Evolutionary conservation across 1,139 yeast genomes (phyloP).

Genomic region (Tardiomyces blankii): DNA sequence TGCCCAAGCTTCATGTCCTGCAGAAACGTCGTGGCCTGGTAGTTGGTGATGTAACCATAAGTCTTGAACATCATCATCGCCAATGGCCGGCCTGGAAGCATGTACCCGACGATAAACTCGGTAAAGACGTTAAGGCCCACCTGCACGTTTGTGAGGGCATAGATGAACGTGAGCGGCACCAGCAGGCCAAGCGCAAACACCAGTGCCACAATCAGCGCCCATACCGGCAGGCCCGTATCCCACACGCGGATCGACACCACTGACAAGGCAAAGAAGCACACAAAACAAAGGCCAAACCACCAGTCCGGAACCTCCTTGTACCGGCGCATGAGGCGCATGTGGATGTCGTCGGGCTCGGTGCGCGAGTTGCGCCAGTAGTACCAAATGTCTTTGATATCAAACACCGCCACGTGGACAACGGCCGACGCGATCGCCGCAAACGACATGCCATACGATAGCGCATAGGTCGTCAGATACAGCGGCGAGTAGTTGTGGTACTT

Average conservation of each 20-base stretch:
- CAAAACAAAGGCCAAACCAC: constrained; percentile 46
- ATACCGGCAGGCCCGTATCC: constrained; percentile 32
- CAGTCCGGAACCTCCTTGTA: constrained; percentile 57
- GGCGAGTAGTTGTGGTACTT: constrained; percentile 48
- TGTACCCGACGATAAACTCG: constrained; percentile 52
- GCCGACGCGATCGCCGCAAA: constrained; percentile 57
- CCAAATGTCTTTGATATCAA: constrained; percentile 45
- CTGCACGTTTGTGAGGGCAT: constrained; percentile 43
- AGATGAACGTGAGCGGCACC: constrained; percentile 44
- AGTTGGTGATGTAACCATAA: constrained; percentile 46
- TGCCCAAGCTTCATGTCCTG: constrained; percentile 54
- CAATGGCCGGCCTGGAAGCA: constrained; percentile 50
- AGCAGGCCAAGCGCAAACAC: constrained; percentile 40
- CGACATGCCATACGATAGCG: constrained; percentile 49
- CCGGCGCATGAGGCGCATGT: constrained; percentile 46
- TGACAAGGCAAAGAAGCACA: constrained; percentile 39
- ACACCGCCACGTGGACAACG: constrained; percentile 40
- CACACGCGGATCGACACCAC: constrained; percentile 37
- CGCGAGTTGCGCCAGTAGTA: constrained; percentile 34
- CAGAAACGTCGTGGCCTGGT: constrained; percentile 45
- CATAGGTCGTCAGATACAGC: constrained; percentile 51
- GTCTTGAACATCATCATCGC: constrained; percentile 55
- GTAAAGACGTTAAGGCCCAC: constrained; percentile 51
- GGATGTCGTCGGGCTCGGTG: constrained; percentile 45
- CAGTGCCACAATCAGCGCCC: constrained; percentile 47